phyloP scores from a whole-genome alignment of 345 rosid species.

The Melaleuca alternifolia region DNA sequence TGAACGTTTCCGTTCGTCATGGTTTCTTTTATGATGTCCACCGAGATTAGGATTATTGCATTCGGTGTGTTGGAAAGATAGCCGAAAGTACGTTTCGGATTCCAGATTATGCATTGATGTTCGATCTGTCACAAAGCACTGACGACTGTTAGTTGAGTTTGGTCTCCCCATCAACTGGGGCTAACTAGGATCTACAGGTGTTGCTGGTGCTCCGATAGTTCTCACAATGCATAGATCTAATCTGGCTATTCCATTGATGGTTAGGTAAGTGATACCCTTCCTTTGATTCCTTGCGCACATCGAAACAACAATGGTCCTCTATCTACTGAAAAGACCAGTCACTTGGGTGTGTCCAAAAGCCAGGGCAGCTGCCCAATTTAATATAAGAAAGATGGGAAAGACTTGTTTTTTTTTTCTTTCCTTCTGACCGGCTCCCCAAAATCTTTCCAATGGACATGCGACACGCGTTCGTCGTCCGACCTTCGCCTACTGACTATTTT shows the following conservation, averaged over 20 bases:
- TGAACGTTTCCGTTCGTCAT: no score
- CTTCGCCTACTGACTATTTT: neutral
- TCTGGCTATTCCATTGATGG: neutral
- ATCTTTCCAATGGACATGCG: neutral
- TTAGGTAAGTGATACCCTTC: neutral
- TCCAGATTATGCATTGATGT: no score
- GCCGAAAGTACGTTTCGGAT: no score
- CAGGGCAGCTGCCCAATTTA: neutral
- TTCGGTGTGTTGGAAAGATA: no score
- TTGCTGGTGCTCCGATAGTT: neutral
- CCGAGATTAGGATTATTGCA: no score
- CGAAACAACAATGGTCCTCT: neutral
- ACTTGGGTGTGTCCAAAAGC: neutral
- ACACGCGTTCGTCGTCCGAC: neutral
- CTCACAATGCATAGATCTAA: no score
- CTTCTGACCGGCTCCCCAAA: neutral
- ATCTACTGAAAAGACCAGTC: neutral
- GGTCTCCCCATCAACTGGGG: neutral
- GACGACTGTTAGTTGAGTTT: neutral
- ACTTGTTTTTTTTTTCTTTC: neutral
- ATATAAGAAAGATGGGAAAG: neutral
- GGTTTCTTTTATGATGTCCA: no score
- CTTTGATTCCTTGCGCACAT: neutral
- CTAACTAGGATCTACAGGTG: neutral
- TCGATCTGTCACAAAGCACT: neutral